Evolutionary conservation across 2,329 filamentous ascomycete species (phyloP), one percentile per base, ranked within the genome.

Genomic region (Aspergillus ochraceus): DNA sequence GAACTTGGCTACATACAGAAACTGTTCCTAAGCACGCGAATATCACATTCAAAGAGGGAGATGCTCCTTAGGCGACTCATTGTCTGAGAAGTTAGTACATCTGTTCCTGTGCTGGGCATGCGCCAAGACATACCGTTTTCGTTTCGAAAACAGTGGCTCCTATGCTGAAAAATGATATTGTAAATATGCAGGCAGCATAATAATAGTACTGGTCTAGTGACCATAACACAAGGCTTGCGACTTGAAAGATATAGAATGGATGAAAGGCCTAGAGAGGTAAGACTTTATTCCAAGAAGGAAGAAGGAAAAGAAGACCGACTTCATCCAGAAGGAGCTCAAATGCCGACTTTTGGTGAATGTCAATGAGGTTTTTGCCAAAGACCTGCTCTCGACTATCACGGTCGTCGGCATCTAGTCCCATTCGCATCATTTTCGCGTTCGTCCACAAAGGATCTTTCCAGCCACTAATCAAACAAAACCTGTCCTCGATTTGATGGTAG

Each of bases 161-260:
- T 69, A 99, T 97, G 75, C 94, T 98, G 67, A 92, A 90, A 49
- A 95, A 84, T 0, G 96, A 99, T 76, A 99, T 98, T 61, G 94
- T 72, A 68, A 99, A 96, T 68, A 99, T 99, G 73, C 93, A 96
- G 17, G 88, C 84, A 4, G 95, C 95, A 76, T 99, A 99, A 79
- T 98, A 99, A 74, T 97, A 99, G 75, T 99, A 99, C 69, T 96
- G 84, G 71, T 99, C 95, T 66, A 97, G 73, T 10, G 94, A 97
- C 95, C 95, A 99, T 3, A 99, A 85, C 46, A 96, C 77, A 65
- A 99, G 81, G 80, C 95, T 98, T 52, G 93, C 94, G 69, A 98
- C 89, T 77, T 99, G 95, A 73, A 99, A 99, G 58, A 99, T 90
- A 74, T 99, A 99, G 74, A 99, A 99, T 0, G 95, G 96, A 72